Conservation (phyloP, 2,329 filamentous ascomycete genomes). For the Anthostomella pinea region DNA sequence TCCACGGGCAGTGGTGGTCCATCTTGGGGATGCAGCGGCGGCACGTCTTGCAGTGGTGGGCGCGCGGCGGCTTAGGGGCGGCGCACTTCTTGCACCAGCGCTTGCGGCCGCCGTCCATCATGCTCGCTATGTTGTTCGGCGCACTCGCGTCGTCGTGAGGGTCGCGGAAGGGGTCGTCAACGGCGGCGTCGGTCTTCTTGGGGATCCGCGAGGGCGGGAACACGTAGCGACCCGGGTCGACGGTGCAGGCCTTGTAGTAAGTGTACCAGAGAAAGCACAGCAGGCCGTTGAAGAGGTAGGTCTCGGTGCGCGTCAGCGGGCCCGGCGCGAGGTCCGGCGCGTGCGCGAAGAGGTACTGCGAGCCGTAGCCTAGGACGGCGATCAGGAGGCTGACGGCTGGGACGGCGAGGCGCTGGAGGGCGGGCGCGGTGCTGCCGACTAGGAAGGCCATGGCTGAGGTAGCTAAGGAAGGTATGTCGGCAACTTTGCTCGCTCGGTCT, state of each 20-base stretch:
- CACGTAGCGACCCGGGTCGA: conserved; percentile 55
- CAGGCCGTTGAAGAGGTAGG: conserved; percentile 63
- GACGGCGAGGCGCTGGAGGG: conserved; percentile 59
- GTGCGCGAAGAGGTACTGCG: conserved; percentile 67
- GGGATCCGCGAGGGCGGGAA: conserved; percentile 33
- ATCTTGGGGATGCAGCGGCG: conserved; percentile 73
- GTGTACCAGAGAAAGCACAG: conserved; percentile 64
- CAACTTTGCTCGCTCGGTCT: no score
- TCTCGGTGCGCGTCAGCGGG: conserved; percentile 56
- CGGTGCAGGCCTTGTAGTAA: conserved; percentile 61
- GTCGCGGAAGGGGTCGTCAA: no score
- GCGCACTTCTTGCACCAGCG: conserved; percentile 76
- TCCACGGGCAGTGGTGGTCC: conserved; percentile 89
- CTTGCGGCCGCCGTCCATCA: conserved; percentile 6
- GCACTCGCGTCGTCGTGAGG: conserved; percentile 3
- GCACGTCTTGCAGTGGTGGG: conserved; percentile 80
- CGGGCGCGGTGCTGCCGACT: conserved; percentile 26
- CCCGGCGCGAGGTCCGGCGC: conserved; percentile 57
- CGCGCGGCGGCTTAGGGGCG: conserved; percentile 69
- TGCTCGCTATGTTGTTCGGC: conserved; percentile 1
- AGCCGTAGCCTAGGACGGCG: conserved; percentile 66
- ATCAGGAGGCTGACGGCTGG: conserved; percentile 66
- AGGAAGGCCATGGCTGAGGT: conserved; percentile 36
- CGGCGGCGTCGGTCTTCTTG: conserved; percentile 3
- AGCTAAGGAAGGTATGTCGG: no score